Base-by-base conservation (phyloP, 1,139 yeast species). In the Blastobotrys proliferans region DNA sequence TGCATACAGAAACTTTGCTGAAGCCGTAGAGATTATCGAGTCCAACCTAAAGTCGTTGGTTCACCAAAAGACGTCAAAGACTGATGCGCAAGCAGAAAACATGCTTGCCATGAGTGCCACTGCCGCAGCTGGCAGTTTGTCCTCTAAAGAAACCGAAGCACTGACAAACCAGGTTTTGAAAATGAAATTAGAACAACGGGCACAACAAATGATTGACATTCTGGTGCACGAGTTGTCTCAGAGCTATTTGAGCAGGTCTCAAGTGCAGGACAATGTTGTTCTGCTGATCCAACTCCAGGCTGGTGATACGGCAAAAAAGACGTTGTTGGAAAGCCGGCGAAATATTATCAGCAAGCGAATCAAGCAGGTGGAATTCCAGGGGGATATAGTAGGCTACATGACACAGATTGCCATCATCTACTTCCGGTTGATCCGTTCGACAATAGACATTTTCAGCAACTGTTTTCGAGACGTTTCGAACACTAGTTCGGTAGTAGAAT, bases 381-480 rank as follows among this genome's bases (percentile, higher is more conserved):
- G 81, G 9, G 78, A 76, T 47, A 69, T 78, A 6, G 70, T 73
- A n/a, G 68, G 67, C 33, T 80, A 77, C 56, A 63, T 81, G 30
- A 66, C 77, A 2, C 83, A 80, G 50, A 66, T 77, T 11, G 77
- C 84, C 1, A 71, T 78, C n/a, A 76, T 80, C 25, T 68, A 77
- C 46, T 79, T 80, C 60, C 78, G 77, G 51, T 67, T 72, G 33
- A 68, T 81, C 43, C 70, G 69, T 36, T 67, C 70, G 19, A 73
- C 83, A 0, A 73, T 74, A 11, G 59, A 64, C 14, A 62, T 73
- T 28, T 80, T 69, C 58, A 66, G 68, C 39, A 56, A 60, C 6
- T 63, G 78, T 25, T 80, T 76, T 52, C 58, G 63, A 10, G 62
- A 62, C 8, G 58, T 59, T 21, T 61, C 61, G 38, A 47, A 49